Conservation (phyloP, 2,329 filamentous ascomycete genomes). For the Tympanopsis confertula region DNA sequence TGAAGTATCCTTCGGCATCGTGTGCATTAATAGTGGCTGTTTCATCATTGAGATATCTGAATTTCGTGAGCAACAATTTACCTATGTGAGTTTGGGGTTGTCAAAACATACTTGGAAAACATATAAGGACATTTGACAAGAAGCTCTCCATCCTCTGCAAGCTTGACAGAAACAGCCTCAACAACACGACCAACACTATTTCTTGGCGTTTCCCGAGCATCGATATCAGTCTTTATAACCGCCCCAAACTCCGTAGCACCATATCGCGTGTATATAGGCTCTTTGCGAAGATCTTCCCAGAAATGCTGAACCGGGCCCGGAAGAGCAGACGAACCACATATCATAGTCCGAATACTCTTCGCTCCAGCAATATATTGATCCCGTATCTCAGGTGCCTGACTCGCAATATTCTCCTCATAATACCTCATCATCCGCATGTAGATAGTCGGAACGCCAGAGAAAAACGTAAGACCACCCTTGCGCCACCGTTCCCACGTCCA, state of each 20-base stretch:
- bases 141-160: background rate
- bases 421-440: slow-evolving; percentile 19
- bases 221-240: background rate
- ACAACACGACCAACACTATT: background rate
- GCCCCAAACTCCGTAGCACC: slow-evolving; percentile 2
- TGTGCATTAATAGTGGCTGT: background rate
- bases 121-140: background rate
- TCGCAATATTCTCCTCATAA: slow-evolving; percentile 14
- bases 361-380: slow-evolving; percentile 24
- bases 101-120: background rate
- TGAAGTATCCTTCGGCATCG: background rate
- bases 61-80: background rate
- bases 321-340: slow-evolving; percentile 28
- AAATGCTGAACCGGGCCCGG: slow-evolving; percentile 28
- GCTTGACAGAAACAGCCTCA: background rate
- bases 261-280: slow-evolving; percentile 1
- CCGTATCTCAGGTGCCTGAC: slow-evolving; percentile 13
- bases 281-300: slow-evolving; percentile 18
- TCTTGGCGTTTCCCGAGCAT: background rate
- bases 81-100: too few species aligned
- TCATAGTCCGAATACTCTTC: slow-evolving; percentile 22
- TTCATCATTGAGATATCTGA: background rate
- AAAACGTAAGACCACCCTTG: slow-evolving; percentile 17
- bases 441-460: slow-evolving; percentile 21
- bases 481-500: slow-evolving; percentile 21